Base-by-base conservation (phyloP, 352 stramenopile genomes). In the Elongisporangium senticosum region DNA sequence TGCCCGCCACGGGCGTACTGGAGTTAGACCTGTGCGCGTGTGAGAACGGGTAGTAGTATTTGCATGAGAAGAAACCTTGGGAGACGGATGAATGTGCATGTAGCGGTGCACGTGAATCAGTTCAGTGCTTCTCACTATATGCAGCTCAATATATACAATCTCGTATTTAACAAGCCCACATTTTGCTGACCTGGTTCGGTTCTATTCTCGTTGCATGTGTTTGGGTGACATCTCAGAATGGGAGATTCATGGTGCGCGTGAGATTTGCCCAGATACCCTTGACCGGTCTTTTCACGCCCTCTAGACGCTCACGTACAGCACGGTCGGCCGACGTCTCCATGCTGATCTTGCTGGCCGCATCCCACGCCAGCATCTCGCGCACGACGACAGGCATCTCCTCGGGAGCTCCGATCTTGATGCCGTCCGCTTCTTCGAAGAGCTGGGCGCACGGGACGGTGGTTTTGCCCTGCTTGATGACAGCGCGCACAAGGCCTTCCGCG, bases 401-500 rank as follows among this genome's bases (percentile, higher is more conserved):
- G 14, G 50, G 51, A 40, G 55, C 39, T 15, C 61, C 59, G 33
- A 43, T 43, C 33, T 43, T 43, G 33, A 43, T 43, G 33, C 62
- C 64, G 33, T 67, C 66, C 22, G 79, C 58, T 33, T 78, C 69
- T 23, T 49, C 57, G 53, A 71, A 64, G 37, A 81, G 55, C 21
- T 68, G 64, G 19, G 61, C 59, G 10, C 65, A 63, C 8, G 60
- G 68, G 51, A 78, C 49, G n/a, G 52, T 62, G 26, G 59, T 68
- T 10, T 55, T 56, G 19, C 68, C 59, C 19, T 80, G 28, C 21
- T 55, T 59, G 51, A 76, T 67, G 7, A 63, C 78, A 20, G 64
- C 70, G 22, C 75, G 75, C 20, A 65, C 72, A 21, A 86, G 55
- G 0, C 78, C 78, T 40, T 88, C 78, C 20, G 78, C 78, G 61